phyloP scores from a whole-genome alignment of 108 stramenopile genomes.

The Conticribra guillardii region DNA sequence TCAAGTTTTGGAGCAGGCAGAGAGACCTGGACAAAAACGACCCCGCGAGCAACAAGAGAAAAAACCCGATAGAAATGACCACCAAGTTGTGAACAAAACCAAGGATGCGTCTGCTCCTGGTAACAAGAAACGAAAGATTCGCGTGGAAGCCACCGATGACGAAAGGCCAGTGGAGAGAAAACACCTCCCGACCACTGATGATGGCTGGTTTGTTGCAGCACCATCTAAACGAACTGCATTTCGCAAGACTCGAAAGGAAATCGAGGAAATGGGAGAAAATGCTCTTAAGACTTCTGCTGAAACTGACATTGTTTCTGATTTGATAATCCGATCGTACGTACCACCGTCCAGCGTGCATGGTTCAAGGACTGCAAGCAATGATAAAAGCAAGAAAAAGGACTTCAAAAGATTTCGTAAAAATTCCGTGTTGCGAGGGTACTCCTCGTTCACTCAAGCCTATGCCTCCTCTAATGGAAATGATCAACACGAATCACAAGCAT shows the following conservation, averaged over 20 bases:
- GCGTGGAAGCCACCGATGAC: constrained; percentile 27
- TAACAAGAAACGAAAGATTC: constrained; percentile 7
- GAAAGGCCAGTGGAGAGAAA: constrained; percentile 42
- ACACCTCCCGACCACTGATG: constrained; percentile 35
- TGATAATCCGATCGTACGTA: constrained; percentile 41
- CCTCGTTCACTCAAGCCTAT: constrained; percentile 19
- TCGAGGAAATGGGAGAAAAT: constrained; percentile 24
- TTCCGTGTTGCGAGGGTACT: constrained; percentile 32
- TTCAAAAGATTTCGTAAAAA: constrained; percentile 57
- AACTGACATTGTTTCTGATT: constrained; percentile 35
- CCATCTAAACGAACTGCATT: constrained; percentile 31
- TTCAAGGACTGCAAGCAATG: background rate
- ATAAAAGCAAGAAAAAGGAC: constrained; percentile 23
- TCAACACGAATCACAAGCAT: background rate
- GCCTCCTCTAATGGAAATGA: background rate
- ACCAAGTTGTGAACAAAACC: too few relatives aligned
- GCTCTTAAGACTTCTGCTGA: constrained; percentile 31
- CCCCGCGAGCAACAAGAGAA: too few relatives aligned
- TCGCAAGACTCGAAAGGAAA: constrained; percentile 38
- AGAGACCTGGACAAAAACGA: too few relatives aligned
- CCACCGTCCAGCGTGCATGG: constrained; percentile 1
- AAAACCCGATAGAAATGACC: too few relatives aligned
- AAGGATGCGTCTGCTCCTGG: constrained; percentile 8
- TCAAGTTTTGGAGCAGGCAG: background rate
- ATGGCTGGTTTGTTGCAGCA: constrained; percentile 55